These are phyloP conservation scores for Arabidopsis arenosa DNA, from an alignment of 345 rosid genomes.

Conservation along the genomic window DNA sequence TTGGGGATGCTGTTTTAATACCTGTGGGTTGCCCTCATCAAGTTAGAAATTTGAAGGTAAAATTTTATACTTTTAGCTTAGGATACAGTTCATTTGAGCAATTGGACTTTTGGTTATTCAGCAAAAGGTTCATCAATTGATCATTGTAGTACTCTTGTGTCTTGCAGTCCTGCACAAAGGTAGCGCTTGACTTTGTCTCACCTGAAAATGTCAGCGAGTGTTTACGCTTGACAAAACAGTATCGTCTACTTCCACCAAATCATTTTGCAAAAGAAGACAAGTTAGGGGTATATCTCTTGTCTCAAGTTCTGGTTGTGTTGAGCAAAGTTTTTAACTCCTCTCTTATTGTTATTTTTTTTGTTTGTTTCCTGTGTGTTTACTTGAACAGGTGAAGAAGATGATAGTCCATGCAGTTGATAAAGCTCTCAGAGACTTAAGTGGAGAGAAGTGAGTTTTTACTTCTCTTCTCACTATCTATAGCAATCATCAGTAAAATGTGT, in stretches of 20 bases:
- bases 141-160: not conserved
- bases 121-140: not conserved
- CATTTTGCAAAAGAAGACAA: slow-evolving; percentile 69
- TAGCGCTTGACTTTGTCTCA: slow-evolving; percentile 69
- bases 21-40: slow-evolving; percentile 51
- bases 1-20: slow-evolving; percentile 47
- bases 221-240: slow-evolving; percentile 61
- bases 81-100: not conserved
- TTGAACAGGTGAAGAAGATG: slow-evolving; percentile 45
- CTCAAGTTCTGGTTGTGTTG: not conserved
- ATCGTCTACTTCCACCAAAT: slow-evolving; percentile 59
- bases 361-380: not conserved
- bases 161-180: slow-evolving; percentile 69
- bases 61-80: not conserved
- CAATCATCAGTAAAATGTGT: not conserved
- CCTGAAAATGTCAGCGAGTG: slow-evolving; percentile 67
- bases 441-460: not conserved
- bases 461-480: not conserved
- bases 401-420: slow-evolving; percentile 23
- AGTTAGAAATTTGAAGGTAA: slow-evolving; percentile 48
- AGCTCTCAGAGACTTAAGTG: not conserved
- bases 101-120: not conserved
- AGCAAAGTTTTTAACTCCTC: not conserved
- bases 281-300: slow-evolving; percentile 50
- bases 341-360: not conserved